Evolutionary conservation across 2,329 filamentous ascomycete genomes (phyloP).

Genomic region (Nemania sp.): DNA sequence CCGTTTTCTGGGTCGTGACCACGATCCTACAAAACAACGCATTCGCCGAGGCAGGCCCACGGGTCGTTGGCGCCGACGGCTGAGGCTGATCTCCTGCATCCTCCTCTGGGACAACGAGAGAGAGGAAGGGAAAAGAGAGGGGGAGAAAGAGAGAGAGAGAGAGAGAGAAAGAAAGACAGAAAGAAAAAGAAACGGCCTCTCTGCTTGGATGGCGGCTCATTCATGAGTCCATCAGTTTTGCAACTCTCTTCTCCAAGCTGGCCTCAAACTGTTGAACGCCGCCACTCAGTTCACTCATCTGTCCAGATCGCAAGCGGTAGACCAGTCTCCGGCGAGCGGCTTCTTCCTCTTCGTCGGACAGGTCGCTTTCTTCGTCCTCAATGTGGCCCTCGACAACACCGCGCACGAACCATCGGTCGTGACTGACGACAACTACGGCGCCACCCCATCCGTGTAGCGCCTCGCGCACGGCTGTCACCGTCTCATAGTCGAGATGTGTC

Average conservation of each 20-base stretch:
- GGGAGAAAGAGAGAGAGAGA: constrained; percentile 3
- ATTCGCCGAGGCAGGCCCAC: neutral
- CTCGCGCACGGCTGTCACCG: constrained; percentile 70
- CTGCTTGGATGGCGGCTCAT: neutral
- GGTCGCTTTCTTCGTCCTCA: constrained; percentile 46
- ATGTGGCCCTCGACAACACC: constrained; percentile 69
- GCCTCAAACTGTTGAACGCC: constrained; percentile 67
- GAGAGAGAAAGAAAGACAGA: neutral
- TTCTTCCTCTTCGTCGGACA: constrained; percentile 50
- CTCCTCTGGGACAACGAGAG: neutral
- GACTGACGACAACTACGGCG: constrained; percentile 76
- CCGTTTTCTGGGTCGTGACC: neutral
- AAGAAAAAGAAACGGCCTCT: neutral
- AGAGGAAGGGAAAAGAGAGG: neutral
- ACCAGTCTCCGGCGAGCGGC: constrained; percentile 57
- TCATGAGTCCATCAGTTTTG: constrained; percentile 30
- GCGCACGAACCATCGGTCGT: constrained; percentile 81
- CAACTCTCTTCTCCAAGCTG: constrained; percentile 33
- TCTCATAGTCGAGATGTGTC: constrained; percentile 84
- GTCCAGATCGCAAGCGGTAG: constrained; percentile 63
- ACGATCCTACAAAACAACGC: neutral
- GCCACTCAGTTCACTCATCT: constrained; percentile 57
- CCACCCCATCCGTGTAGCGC: constrained; percentile 72
- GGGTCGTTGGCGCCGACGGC: neutral
- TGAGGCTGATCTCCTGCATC: neutral